A percentile compares a stretch with the other conserved stretches of the same genome.
phyloP scores from a whole-genome alignment of 1,139 yeast species.

The Yamadazyma buinensis region DNA sequence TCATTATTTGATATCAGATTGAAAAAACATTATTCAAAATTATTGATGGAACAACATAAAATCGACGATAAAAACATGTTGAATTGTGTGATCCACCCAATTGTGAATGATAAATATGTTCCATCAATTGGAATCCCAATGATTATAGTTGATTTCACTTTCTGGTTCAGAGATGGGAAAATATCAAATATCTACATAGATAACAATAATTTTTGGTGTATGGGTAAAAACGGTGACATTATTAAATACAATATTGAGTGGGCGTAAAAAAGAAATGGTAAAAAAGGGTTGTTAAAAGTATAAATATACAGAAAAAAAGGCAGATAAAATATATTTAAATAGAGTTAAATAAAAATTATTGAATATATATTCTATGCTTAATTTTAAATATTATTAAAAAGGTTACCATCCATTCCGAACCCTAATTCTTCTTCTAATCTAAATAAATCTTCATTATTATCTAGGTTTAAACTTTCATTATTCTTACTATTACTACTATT shows the following conservation, averaged over 20 bases:
- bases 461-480: conserved; percentile 5
- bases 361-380: conserved; percentile 1
- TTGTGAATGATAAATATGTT: conserved; percentile 35
- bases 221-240: conserved; percentile 51
- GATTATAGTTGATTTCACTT: conserved; percentile 30
- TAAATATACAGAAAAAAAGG: background rate
- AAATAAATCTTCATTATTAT: conserved; percentile 26
- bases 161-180: conserved; percentile 37
- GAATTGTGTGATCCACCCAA: conserved; percentile 33
- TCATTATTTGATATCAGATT: conserved; percentile 34
- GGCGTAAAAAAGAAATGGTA: too few species aligned
- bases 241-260: conserved; percentile 25
- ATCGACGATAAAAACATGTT: conserved; percentile 11
- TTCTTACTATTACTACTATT: too few species aligned
- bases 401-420: conserved; percentile 42
- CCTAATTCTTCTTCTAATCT: conserved; percentile 46
- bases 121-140: conserved; percentile 42
- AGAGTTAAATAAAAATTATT: conserved; percentile 1
- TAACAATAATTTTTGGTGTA: conserved; percentile 44
- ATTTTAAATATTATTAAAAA: conserved; percentile 4
- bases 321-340: too few species aligned
- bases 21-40: conserved; percentile 23
- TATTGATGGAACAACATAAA: conserved; percentile 10
- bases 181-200: conserved; percentile 42
- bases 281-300: background rate